Conservation (phyloP, 768 basidiomycete genomes). For the Rhodocollybia butyracea region DNA sequence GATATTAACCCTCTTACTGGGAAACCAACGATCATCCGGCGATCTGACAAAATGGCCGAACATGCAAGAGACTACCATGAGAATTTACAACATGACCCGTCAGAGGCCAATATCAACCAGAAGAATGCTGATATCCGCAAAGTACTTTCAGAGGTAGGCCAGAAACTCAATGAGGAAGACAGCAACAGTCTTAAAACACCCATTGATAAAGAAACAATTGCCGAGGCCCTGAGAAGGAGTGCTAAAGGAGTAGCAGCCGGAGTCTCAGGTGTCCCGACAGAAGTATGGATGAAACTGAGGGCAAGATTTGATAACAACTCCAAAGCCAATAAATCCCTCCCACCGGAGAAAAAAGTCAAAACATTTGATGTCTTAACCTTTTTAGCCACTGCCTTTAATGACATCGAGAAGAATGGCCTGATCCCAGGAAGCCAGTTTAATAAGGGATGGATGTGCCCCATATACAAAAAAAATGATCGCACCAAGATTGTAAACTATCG, state of each 20-base stretch:
- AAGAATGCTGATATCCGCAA: background rate
- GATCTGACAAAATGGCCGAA: background rate
- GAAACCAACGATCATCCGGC: no score
- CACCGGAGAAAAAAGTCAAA: background rate
- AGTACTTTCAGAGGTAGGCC: background rate
- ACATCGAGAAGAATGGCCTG: slow-evolving; percentile 26
- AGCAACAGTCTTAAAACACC: background rate
- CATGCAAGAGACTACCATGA: background rate
- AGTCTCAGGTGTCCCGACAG: slow-evolving; percentile 11
- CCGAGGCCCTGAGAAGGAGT: background rate
- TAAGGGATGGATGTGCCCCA: slow-evolving; percentile 33
- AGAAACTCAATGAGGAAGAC: background rate
- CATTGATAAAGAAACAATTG: background rate
- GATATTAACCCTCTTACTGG: no score
- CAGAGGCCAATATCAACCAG: background rate
- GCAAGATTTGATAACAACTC: background rate
- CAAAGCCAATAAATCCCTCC: background rate
- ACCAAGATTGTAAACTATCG: slow-evolving; percentile 30
- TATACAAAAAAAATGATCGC: slow-evolving; percentile 39
- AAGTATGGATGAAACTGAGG: background rate
- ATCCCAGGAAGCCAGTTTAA: slow-evolving; percentile 14
- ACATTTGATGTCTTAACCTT: slow-evolving; percentile 6
- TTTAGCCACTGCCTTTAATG: slow-evolving; percentile 1
- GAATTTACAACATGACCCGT: background rate
- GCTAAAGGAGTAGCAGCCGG: background rate